Evolutionary conservation across 139 green algal species (phyloP), one percentile per base, ranked within the genome.

Genomic region (Picochlorum sp.): DNA sequence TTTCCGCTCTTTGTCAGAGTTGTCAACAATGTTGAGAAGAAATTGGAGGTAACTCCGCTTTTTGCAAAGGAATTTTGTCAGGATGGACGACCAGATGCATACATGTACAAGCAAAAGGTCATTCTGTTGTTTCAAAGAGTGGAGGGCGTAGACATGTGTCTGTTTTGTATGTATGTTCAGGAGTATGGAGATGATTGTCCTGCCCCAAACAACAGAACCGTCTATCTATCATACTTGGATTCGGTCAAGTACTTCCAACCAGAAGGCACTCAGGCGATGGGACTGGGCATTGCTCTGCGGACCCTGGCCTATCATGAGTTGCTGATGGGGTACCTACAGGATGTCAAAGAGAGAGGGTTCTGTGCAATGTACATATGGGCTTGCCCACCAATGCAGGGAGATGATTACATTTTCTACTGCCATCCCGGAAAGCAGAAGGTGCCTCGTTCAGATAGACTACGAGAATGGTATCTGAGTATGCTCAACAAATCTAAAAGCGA

Each of bases 361-460:
- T 81, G 84, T 56, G 76, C 77, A 60, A 97, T 97, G 82, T 96
- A 92, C 84, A 99, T 99, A 80, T 99, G 94, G 94, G 91, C 92
- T 1, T 99, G 94, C 82, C 94, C 94, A 18, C 94, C 92, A 13
- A 77, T 96, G 59, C 77, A 87, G 79, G 94, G 92, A 15, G 94
- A 98, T 63, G 94, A 99, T 75, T 98, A 98, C 83, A 98, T 99
- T 77, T 80, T 98, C 65, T 97, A 99, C 79, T 97, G 90, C 81
- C 93, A 99, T 79, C 94, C 94, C 0, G 69, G 76, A 63, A 83
- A 81, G 65, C 94, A 99, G 77, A 98, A 98, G 76, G 94, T 80
- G 45, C 93, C 93, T 9, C 81, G 88, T 62, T 81, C 75, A 14
- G 91, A 96, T 78, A 74, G 86, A 18, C 77, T 95, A 60, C 86